phyloP scores from a whole-genome alignment of 2,329 filamentous ascomycete genomes.

The Beauveria brongniartii region DNA sequence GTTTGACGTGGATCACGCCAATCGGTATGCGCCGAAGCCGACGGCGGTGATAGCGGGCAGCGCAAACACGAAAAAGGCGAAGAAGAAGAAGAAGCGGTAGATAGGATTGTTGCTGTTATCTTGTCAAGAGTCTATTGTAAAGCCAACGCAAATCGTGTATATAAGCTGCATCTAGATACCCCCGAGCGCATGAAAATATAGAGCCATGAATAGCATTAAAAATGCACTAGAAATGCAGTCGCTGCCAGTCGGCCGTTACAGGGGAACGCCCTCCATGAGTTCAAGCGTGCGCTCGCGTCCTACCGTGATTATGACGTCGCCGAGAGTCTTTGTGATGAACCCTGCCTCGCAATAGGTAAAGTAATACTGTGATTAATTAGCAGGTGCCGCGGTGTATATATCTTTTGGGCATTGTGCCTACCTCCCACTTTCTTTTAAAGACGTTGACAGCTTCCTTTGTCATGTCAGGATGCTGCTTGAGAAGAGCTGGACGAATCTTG shows the following conservation, averaged over 20 bases:
- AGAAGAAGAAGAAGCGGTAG: constrained; percentile 36
- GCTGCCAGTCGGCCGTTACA: constrained; percentile 31
- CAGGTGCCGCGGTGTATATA: neutral
- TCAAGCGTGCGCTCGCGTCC: constrained; percentile 56
- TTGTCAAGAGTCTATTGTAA: neutral
- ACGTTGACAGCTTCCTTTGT: constrained; percentile 54
- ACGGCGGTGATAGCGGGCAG: constrained; percentile 21
- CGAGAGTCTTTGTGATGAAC: constrained; percentile 62
- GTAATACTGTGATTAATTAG: constrained; percentile 46
- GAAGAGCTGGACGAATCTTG: constrained; percentile 51
- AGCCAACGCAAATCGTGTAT: constrained; percentile 1
- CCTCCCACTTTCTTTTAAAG: constrained; percentile 65
- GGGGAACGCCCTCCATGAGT: constrained; percentile 62
- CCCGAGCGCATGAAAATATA: neutral
- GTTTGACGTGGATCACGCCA: constrained; percentile 75
- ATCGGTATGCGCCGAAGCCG: constrained; percentile 46
- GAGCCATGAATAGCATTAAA: neutral
- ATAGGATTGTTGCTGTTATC: neutral
- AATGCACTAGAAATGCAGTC: neutral
- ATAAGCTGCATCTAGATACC: constrained; percentile 9
- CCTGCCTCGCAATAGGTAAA: constrained; percentile 70
- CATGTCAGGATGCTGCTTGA: constrained; percentile 50
- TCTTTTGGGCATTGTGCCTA: constrained; percentile 23
- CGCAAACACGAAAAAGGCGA: constrained; percentile 21
- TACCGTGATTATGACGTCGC: constrained; percentile 65